Base-by-base conservation (phyloP, 2,329 filamentous ascomycete species). In the Ceratocystiopsis minuta region DNA sequence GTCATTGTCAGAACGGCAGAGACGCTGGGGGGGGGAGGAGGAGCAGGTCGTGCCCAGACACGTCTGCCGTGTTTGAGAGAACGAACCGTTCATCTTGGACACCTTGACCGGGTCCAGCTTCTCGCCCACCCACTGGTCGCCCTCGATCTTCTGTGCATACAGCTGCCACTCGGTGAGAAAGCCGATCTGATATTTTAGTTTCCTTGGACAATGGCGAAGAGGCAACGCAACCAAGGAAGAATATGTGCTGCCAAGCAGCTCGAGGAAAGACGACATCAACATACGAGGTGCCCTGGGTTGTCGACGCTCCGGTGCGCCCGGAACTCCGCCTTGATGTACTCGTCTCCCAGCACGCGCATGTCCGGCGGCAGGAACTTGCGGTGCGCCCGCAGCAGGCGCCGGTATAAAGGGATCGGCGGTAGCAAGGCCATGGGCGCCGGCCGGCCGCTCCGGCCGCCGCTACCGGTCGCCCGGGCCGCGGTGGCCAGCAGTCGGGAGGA, bases 141-240 rank as follows among this genome's bases (percentile, higher is more conserved):
- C 88, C 55, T 96, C 88, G 15, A 98, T 64, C 56, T 85, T 78
- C 57, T 98, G 88, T 2, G 86, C 87, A 55, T 96, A 98, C 41
- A 84, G 64, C 59, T 98, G 90, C 88, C 88, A 98, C 59, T 96
- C 87, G 0, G 83, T 88, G 51, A 98, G 67, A 59, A 98, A 98
- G 2, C 88, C 90, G 52, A 96, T 85, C 85, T 93, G 50, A 14
- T 16, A 14, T 17, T 43, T 32, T 16, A 33, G 36, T 18, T 9
- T 20, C n/a, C 10, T 14, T 5, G 16, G 16, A 20, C 24, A 28
- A 28, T 28, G 15, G 16, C 16, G 17, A 40, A 35, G 4, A 28
- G 1, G 9, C 17, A 15, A 32, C 4, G 15, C 11, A 31, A 10
- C 7, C 6, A 16, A n/a, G n/a, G n/a, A n/a, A n/a, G n/a, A n/a